Percentiles rank a stretch among this genome's conserved stretches.
phyloP scores from a whole-genome alignment of 2,329 filamentous ascomycete genomes.

The Basipetospora sp. region DNA sequence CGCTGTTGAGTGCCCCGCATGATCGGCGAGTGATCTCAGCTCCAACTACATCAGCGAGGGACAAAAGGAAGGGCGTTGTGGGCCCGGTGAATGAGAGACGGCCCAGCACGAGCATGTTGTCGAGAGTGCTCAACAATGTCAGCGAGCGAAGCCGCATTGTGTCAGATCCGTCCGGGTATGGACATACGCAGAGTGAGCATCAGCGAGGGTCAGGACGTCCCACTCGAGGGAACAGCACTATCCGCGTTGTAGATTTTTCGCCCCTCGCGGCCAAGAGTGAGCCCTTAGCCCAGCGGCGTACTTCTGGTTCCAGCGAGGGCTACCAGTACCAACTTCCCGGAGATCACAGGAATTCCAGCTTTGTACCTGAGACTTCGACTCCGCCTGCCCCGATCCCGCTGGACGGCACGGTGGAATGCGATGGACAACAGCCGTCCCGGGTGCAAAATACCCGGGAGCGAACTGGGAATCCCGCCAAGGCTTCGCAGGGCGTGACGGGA shows the following conservation, averaged over 20 bases:
- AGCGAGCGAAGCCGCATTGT: conserved; percentile 22
- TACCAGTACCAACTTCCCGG: too few species aligned
- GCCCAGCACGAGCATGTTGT: background rate
- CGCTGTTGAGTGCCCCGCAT: conserved; percentile 19
- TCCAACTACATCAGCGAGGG: conserved; percentile 28
- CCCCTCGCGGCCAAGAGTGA: conserved; percentile 10
- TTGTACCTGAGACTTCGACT: too few species aligned
- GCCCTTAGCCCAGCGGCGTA: background rate
- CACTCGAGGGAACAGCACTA: conserved; percentile 35
- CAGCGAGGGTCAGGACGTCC: conserved; percentile 27
- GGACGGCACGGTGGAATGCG: too few species aligned
- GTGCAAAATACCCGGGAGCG: too few species aligned
- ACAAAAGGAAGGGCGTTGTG: conserved; percentile 17
- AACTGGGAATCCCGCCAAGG: too few species aligned
- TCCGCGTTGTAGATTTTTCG: conserved; percentile 39
- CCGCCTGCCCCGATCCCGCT: too few species aligned
- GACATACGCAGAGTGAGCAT: conserved; percentile 15
- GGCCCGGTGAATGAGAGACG: too few species aligned
- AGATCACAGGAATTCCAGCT: too few species aligned
- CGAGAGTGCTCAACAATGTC: background rate
- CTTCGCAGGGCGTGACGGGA: too few species aligned
- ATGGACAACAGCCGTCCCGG: too few species aligned
- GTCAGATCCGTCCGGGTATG: conserved; percentile 27
- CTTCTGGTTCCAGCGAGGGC: background rate
- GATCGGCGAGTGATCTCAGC: conserved; percentile 37